Evolutionary conservation across 805 yeast species (phyloP).

Genomic region (Ogataea nakhonphanomensis): DNA sequence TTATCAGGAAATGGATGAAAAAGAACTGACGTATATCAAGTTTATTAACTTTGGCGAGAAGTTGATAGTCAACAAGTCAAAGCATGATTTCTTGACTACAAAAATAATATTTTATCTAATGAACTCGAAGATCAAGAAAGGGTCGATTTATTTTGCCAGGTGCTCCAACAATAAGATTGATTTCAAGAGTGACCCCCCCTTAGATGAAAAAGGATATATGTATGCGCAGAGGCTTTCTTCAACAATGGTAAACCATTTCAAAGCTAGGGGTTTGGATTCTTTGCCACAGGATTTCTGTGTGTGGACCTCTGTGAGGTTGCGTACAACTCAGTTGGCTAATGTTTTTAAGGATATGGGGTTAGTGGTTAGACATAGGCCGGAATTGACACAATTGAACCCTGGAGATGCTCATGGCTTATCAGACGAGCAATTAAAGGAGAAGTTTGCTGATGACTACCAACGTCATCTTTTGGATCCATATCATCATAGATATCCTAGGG

Average conservation of each 20-base stretch:
- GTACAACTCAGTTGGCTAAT: constrained; percentile 78
- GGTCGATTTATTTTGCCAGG: constrained; percentile 90
- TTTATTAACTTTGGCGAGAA: constrained; percentile 88
- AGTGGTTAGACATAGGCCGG: constrained; percentile 70
- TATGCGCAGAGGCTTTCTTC: constrained; percentile 65
- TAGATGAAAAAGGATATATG: constrained; percentile 66
- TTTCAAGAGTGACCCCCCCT: constrained; percentile 75
- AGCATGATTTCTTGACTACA: constrained; percentile 84
- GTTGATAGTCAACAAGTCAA: constrained; percentile 73
- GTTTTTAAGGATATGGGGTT: constrained; percentile 63
- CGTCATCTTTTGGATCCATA: constrained; percentile 76
- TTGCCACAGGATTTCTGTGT: constrained; percentile 51
- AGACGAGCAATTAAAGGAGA: constrained; percentile 52
- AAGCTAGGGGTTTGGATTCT: constrained; percentile 19
- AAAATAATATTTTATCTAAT: constrained; percentile 89
- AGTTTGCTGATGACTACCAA: constrained; percentile 67
- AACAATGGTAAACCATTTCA: constrained; percentile 43
- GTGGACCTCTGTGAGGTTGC: constrained; percentile 91
- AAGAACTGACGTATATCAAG: constrained; percentile 68
- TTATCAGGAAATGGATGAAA: constrained; percentile 69
- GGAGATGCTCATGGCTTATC: constrained; percentile 77
- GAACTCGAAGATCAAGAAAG: constrained; percentile 83
- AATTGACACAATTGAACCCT: constrained; percentile 83
- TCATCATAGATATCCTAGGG: constrained; percentile 86
- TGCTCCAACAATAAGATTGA: constrained; percentile 58